Conservation (phyloP, 441 rosid genomes). For the Mallotus japonicus region DNA sequence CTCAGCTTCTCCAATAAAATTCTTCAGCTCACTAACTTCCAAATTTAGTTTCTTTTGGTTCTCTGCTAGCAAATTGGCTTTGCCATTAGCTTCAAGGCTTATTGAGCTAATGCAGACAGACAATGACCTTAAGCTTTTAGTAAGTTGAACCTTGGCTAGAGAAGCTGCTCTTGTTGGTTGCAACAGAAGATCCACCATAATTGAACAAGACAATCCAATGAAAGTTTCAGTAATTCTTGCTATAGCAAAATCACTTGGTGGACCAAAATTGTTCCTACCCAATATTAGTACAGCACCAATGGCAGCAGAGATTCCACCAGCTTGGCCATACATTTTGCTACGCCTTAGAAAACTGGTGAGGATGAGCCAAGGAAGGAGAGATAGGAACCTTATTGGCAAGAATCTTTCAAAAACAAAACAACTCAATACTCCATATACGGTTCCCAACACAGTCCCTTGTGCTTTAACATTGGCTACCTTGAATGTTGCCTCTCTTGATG, state of each 20-base stretch:
- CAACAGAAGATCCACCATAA: slow-evolving; percentile 54
- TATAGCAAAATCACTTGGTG: slow-evolving; percentile 75
- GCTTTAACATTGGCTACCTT: slow-evolving; percentile 73
- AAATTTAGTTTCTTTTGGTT: slow-evolving; percentile 48
- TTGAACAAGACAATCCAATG: slow-evolving; percentile 70
- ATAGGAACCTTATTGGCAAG: slow-evolving; percentile 60
- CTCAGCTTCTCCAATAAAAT: slow-evolving; percentile 65
- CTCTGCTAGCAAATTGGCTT: slow-evolving; percentile 30
- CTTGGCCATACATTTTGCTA: slow-evolving; percentile 76
- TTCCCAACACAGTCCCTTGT: slow-evolving; percentile 89
- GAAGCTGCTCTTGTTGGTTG: slow-evolving; percentile 70
- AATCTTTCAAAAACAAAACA: slow-evolving; percentile 66
- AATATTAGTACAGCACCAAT: slow-evolving; percentile 76
- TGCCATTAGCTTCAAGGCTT: slow-evolving; percentile 31
- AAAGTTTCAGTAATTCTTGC: slow-evolving; percentile 79
- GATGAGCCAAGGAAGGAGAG: slow-evolving; percentile 85
- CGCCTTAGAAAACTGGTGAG: slow-evolving; percentile 58
- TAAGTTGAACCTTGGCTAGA: slow-evolving; percentile 54
- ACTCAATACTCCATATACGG: slow-evolving; percentile 78
- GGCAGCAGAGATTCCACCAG: slow-evolving; percentile 77
- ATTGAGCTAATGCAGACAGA: slow-evolving; percentile 41
- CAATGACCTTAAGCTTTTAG: slow-evolving; percentile 42
- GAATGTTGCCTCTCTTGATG: slow-evolving; percentile 70
- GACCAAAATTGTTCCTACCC: slow-evolving; percentile 70
- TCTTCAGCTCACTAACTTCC: slow-evolving; percentile 43